Percentiles rank a stretch among this genome's conserved stretches.
Evolutionary conservation across 139 green algal genomes (phyloP).

Genomic region (Auxenochlorella pyrenoidosa): DNA sequence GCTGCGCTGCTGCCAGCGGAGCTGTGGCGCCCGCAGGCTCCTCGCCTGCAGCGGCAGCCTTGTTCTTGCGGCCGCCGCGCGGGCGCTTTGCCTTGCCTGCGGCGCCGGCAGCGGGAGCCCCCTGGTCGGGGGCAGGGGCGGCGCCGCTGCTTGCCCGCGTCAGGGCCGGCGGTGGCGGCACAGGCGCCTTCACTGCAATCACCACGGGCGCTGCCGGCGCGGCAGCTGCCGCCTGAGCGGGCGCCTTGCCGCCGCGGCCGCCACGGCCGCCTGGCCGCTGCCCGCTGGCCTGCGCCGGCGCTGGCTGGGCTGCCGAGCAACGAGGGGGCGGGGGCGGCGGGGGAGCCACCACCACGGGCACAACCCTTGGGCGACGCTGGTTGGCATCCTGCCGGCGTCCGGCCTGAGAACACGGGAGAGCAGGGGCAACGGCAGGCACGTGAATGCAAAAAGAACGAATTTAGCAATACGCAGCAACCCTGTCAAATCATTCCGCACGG

Average conservation of each 20-base stretch:
- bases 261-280: background rate
- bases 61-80: constrained; percentile 19
- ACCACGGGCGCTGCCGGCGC: background rate
- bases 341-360: background rate
- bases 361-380: background rate
- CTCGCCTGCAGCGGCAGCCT: background rate
- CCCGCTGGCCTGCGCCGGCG: background rate
- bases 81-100: constrained; percentile 7
- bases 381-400: background rate
- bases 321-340: background rate
- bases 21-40: background rate
- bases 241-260: background rate
- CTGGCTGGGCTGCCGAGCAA: background rate
- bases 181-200: too few species aligned
- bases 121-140: background rate
- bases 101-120: too few species aligned
- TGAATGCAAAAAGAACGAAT: too few species aligned
- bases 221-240: background rate
- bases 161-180: background rate
- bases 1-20: background rate
- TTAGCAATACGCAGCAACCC: background rate
- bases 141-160: background rate
- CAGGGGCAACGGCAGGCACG: too few species aligned
- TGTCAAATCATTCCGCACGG: too few species aligned
- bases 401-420: background rate